Evolutionary conservation across 2,329 filamentous ascomycete genomes (phyloP).

Genomic region (Sphaerostilbella broomeana): DNA sequence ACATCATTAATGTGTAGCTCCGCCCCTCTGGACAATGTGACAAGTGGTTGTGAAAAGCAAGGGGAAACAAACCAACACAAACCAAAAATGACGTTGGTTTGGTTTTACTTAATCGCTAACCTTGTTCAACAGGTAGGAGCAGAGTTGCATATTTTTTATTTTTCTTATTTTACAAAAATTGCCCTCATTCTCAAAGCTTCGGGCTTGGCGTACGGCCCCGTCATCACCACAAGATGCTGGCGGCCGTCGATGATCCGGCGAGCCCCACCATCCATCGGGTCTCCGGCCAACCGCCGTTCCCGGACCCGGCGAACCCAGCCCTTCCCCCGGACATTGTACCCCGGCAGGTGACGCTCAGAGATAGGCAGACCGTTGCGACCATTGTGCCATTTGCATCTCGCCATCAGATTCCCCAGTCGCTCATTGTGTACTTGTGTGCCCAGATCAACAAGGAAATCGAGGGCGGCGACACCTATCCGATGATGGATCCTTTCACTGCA

Average conservation of each 20-base stretch:
- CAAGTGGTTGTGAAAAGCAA: no score
- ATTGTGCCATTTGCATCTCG: slow-evolving; percentile 76
- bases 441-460: slow-evolving; percentile 88
- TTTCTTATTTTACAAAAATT: no score
- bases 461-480: slow-evolving; percentile 85
- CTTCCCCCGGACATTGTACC: slow-evolving; percentile 64
- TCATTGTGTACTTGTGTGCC: slow-evolving; percentile 72
- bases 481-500: slow-evolving; percentile 69
- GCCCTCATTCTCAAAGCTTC: no score
- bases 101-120: no score
- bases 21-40: no score
- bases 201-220: no score
- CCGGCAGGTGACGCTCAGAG: slow-evolving; percentile 73
- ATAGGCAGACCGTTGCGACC: slow-evolving; percentile 77
- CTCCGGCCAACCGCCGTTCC: slow-evolving; percentile 60
- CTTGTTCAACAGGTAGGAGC: no score
- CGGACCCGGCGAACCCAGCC: slow-evolving; percentile 52
- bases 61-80: no score
- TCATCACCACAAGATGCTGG: slow-evolving; percentile 56
- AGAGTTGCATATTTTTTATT: no score
- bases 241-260: slow-evolving; percentile 70
- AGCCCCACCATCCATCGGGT: slow-evolving; percentile 64
- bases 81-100: no score
- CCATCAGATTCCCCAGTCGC: slow-evolving; percentile 65
- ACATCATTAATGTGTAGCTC: no score